Conservation (phyloP, 2,329 filamentous ascomycete species). For the Conoideocrella luteorostrata region DNA sequence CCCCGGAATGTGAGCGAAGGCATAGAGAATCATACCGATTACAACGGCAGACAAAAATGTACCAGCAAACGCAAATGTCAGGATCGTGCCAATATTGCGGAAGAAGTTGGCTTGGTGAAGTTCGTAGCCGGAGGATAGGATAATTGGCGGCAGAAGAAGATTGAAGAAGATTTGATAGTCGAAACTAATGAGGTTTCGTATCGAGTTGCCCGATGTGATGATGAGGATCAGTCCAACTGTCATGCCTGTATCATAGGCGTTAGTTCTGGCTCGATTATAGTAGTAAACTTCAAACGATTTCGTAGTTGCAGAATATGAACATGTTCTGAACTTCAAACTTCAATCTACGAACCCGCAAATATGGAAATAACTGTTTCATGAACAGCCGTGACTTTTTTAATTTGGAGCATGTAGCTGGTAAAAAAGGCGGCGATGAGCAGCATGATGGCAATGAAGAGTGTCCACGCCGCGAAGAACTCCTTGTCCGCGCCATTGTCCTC, state of each 20-base stretch:
- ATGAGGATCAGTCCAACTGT: conserved; percentile 85
- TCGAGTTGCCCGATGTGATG: conserved; percentile 71
- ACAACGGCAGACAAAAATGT: conserved; percentile 97
- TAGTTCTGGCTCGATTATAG: too few species aligned
- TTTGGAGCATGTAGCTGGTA: conserved; percentile 93
- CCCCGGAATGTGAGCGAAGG: conserved; percentile 82
- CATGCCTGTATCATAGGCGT: conserved; percentile 60
- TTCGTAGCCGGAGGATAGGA: conserved; percentile 94
- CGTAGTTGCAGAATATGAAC: too few species aligned
- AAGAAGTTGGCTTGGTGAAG: conserved; percentile 99
- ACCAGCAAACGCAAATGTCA: conserved; percentile 95
- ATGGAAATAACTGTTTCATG: conserved; percentile 98
- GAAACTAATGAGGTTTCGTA: conserved; percentile 89
- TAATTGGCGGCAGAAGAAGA: conserved; percentile 94
- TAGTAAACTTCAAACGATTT: too few species aligned
- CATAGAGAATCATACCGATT: conserved; percentile 77
- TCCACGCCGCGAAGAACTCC: conserved; percentile 94
- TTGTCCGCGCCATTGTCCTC: conserved; percentile 79
- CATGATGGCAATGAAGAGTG: conserved; percentile 91
- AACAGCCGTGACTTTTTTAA: conserved; percentile 93
- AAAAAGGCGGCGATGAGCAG: conserved; percentile 92
- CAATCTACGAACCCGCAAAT: conserved; percentile 77
- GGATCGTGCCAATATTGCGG: conserved; percentile 91
- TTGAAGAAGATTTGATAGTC: conserved; percentile 99
- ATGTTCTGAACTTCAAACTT: too few species aligned